Evolutionary conservation across 2,329 filamentous ascomycete genomes (phyloP).

Genomic region (Colletotrichum orchidophilum): DNA sequence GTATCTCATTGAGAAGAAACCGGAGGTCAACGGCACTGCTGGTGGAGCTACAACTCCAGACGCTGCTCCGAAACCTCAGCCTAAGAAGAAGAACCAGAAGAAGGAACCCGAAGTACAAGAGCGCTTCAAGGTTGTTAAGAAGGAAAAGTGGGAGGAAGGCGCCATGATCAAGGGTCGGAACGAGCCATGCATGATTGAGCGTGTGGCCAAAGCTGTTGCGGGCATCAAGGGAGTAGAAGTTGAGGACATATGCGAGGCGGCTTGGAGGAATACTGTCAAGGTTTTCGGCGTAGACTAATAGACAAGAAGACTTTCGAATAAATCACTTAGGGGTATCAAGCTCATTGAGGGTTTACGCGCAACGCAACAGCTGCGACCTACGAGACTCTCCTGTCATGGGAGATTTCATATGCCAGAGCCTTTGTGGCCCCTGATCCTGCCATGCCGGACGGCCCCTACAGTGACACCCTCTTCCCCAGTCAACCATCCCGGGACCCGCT

Average conservation of each 20-base stretch:
- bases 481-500: slow-evolving; percentile 89
- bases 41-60: slow-evolving; percentile 30
- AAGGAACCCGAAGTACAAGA: slow-evolving; percentile 74
- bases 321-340: slow-evolving; percentile 23
- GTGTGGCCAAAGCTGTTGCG: slow-evolving; percentile 89
- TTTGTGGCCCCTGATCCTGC: slow-evolving; percentile 69
- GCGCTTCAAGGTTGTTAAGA: slow-evolving; percentile 87
- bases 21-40: slow-evolving; percentile 38
- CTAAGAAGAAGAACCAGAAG: slow-evolving; percentile 61
- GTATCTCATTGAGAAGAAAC: slow-evolving; percentile 62
- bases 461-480: slow-evolving; percentile 87
- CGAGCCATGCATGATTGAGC: slow-evolving; percentile 87
- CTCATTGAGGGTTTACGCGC: not conserved
- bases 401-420: slow-evolving; percentile 60
- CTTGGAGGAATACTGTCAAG: slow-evolving; percentile 81
- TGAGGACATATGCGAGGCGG: slow-evolving; percentile 85
- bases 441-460: slow-evolving; percentile 72
- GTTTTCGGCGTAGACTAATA: slow-evolving; percentile 79
- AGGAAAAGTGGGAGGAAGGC: slow-evolving; percentile 91
- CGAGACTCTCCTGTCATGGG: not conserved
- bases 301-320: slow-evolving; percentile 31
- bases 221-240: slow-evolving; percentile 82
- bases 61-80: slow-evolving; percentile 40
- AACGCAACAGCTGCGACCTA: not conserved
- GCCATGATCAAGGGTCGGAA: slow-evolving; percentile 95